phyloP scores from a whole-genome alignment of 352 stramenopile species.

The Globisporangium canariense region DNA sequence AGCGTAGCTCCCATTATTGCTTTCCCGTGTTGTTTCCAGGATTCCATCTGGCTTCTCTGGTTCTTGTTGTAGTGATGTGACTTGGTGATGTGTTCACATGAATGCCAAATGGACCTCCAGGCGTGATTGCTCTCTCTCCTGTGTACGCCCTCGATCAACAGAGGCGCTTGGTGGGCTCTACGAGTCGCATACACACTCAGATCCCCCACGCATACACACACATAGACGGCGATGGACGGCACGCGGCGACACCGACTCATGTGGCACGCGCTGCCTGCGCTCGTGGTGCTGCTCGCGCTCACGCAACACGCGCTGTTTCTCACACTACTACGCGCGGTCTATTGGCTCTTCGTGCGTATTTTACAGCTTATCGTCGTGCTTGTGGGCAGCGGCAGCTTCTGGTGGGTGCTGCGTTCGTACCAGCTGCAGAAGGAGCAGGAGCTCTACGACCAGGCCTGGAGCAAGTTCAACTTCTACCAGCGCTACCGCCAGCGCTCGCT shows the following conservation, averaged over 20 bases:
- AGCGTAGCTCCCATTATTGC: no score
- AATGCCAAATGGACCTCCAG: no score
- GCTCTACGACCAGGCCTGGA: slow-evolving; percentile 42
- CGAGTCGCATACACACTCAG: not conserved
- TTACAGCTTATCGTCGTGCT: slow-evolving; percentile 45
- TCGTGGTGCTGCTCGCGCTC: slow-evolving; percentile 28
- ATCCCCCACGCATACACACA: no score
- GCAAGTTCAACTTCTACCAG: slow-evolving; percentile 51
- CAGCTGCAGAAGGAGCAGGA: slow-evolving; percentile 66
- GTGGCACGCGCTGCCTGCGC: slow-evolving; percentile 11
- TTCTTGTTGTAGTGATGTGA: not conserved
- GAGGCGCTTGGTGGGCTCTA: not conserved
- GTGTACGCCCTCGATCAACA: not conserved
- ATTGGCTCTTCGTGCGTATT: slow-evolving; percentile 28
- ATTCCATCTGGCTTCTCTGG: not conserved
- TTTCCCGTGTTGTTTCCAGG: not conserved
- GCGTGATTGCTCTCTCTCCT: not conserved
- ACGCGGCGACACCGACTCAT: slow-evolving; percentile 3
- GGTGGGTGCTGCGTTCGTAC: slow-evolving; percentile 58
- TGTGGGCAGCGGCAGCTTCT: slow-evolving; percentile 46
- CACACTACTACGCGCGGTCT: slow-evolving; percentile 8
- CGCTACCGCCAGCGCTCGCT: slow-evolving; percentile 34
- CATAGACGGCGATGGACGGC: not conserved
- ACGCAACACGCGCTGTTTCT: slow-evolving; percentile 12
- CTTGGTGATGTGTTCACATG: not conserved